phyloP scores from a whole-genome alignment of 1,284 basidiomycete genomes.

The Violaceomyces palustris region DNA sequence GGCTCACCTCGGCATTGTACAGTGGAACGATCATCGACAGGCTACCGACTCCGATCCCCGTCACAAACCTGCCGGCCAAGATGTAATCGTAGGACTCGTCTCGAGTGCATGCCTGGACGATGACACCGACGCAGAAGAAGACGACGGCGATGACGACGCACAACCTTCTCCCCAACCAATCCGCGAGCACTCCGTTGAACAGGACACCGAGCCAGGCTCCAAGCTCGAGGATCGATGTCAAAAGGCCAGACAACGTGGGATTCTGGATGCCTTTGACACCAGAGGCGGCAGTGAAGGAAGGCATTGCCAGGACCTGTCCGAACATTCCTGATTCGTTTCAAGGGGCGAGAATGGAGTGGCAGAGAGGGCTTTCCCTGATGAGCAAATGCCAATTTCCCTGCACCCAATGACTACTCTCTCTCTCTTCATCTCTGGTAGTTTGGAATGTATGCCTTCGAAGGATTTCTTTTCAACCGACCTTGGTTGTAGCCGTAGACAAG shows the following conservation, averaged over 20 bases:
- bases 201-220: conserved; percentile 70
- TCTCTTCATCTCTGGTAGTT: too few relatives aligned
- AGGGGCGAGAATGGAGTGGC: too few relatives aligned
- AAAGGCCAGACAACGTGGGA: conserved; percentile 63
- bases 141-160: conserved; percentile 66
- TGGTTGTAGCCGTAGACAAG: conserved; percentile 74
- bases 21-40: conserved; percentile 67
- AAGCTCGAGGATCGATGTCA: conserved; percentile 71
- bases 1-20: conserved; percentile 76
- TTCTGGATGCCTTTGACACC: conserved; percentile 67
- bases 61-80: conserved; percentile 66
- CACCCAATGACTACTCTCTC: too few relatives aligned
- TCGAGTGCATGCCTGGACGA: conserved; percentile 61
- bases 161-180: conserved; percentile 63
- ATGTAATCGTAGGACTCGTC: conserved; percentile 62
- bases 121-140: conserved; percentile 67
- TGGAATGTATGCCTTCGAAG: too few relatives aligned
- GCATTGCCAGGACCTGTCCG: conserved; percentile 69
- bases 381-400: too few relatives aligned
- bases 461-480: too few relatives aligned
- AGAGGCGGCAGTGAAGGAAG: conserved; percentile 64
- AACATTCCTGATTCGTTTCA: conserved; percentile 59
- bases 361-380: too few relatives aligned
- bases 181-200: conserved; percentile 63
- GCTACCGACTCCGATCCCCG: conserved; percentile 72